Conservation (phyloP, 805 yeast genomes). For the Candida maltosa region DNA sequence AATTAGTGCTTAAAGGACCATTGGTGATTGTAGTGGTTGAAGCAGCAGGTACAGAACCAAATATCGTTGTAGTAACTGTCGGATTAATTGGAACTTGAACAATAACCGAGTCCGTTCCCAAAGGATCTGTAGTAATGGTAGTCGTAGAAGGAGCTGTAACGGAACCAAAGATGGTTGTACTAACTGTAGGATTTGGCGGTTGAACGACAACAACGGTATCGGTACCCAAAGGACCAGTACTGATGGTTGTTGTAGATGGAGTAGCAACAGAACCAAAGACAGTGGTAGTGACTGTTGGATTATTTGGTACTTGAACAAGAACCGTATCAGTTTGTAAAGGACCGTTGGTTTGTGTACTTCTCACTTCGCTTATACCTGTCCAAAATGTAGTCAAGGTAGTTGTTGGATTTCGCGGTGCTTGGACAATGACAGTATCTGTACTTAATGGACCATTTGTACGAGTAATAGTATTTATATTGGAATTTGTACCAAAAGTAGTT, state of each 20-base stretch:
- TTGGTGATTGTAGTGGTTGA: conserved; percentile 7
- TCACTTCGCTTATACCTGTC: conserved; percentile 10
- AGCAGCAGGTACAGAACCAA: conserved; percentile 2
- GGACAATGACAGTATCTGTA: conserved; percentile 10
- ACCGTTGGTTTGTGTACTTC: conserved; percentile 9
- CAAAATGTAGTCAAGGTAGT: conserved; percentile 9
- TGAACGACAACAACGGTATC: neutral
- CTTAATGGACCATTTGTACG: neutral
- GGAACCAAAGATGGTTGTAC: neutral
- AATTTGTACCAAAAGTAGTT: conserved; percentile 3
- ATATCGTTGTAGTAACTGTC: conserved; percentile 7
- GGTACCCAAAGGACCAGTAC: neutral
- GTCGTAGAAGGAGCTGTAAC: neutral
- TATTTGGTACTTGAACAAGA: conserved; percentile 13
- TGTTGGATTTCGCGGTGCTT: conserved; percentile 11
- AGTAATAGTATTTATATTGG: conserved; percentile 1
- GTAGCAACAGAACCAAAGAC: neutral
- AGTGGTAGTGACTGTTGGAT: conserved; percentile 10
- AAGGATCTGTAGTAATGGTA: conserved; percentile 1
- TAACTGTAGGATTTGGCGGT: conserved; percentile 2
- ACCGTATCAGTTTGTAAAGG: conserved; percentile 9
- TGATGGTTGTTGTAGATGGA: conserved; percentile 6
- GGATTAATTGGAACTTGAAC: conserved; percentile 10
- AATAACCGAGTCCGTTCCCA: conserved; percentile 1
- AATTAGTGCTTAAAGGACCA: neutral